Conservation (phyloP, 192 early-diverging fungal genomes). For the Backusella tarrabulga region DNA sequence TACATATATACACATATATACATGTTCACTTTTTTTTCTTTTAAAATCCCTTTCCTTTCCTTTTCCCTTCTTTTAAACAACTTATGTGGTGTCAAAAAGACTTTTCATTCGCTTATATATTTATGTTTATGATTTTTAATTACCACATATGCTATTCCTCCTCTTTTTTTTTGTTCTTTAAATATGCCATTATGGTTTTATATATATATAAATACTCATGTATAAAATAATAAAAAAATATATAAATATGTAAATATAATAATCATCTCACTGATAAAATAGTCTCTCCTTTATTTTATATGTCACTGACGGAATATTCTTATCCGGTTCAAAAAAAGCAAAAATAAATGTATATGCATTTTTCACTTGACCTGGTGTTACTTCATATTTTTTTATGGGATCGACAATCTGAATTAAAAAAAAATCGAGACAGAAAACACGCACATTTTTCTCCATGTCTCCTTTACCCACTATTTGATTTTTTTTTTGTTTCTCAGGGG, state of each 20-base stretch:
- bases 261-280: neutral
- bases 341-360: neutral
- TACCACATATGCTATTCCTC: neutral
- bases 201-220: neutral
- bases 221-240: neutral
- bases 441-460: neutral
- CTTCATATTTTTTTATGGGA: neutral
- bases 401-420: neutral
- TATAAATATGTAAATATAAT: slow-evolving; percentile 4
- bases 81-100: slow-evolving; percentile 5
- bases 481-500: neutral
- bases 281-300: neutral
- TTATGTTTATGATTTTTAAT: slow-evolving; percentile 2
- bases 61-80: neutral
- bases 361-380: neutral
- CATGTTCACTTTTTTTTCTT: neutral
- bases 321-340: neutral
- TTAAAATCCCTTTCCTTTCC: slow-evolving; percentile 1
- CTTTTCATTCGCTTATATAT: slow-evolving; percentile 1
- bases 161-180: neutral
- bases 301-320: neutral
- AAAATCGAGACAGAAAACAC: neutral
- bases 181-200: neutral
- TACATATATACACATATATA: neutral
- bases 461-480: neutral